Conservation (phyloP, 352 stramenopile genomes). For the Pythium folliculosum region DNA sequence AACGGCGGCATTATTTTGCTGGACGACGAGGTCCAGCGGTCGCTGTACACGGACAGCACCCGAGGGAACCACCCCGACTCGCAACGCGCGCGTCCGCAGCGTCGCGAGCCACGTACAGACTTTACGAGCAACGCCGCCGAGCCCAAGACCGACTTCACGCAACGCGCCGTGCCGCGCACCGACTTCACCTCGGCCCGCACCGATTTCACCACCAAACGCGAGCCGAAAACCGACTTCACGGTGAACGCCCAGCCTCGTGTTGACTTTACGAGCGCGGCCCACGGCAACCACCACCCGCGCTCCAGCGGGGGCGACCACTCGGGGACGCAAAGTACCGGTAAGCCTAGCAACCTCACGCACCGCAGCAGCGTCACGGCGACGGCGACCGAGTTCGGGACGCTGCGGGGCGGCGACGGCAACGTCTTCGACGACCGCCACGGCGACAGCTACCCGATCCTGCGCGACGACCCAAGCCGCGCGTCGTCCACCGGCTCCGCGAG, state of each 20-base stretch:
- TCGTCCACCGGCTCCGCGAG: slow-evolving; percentile 7
- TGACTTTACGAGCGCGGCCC: slow-evolving; percentile 6
- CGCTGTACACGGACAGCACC: slow-evolving; percentile 13
- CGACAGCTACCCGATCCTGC: slow-evolving; percentile 26
- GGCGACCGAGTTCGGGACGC: slow-evolving; percentile 2
- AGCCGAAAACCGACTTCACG: slow-evolving; percentile 16
- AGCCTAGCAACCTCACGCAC: slow-evolving; percentile 18
- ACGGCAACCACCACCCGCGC: not conserved
- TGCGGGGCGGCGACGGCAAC: slow-evolving; percentile 22
- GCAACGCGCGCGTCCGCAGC: not conserved
- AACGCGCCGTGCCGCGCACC: slow-evolving; percentile 2
- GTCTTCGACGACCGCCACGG: slow-evolving; percentile 1
- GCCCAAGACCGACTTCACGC: slow-evolving; percentile 14
- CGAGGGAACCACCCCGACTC: not conserved
- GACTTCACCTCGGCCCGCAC: slow-evolving; percentile 16
- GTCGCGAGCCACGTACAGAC: slow-evolving; percentile 36
- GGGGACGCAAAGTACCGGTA: slow-evolving; percentile 2
- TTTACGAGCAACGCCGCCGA: slow-evolving; percentile 22
- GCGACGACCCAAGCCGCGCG: slow-evolving; percentile 18
- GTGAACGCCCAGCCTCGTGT: slow-evolving; percentile 3
- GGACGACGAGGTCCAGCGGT: slow-evolving; percentile 7
- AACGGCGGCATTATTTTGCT: slow-evolving; percentile 18
- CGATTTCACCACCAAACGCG: slow-evolving; percentile 9
- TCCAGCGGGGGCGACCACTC: slow-evolving; percentile 7
- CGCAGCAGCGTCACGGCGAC: slow-evolving; percentile 7